Base-by-base conservation (phyloP, 2,329 filamentous ascomycete genomes). In the Colletotrichum somersetense region DNA sequence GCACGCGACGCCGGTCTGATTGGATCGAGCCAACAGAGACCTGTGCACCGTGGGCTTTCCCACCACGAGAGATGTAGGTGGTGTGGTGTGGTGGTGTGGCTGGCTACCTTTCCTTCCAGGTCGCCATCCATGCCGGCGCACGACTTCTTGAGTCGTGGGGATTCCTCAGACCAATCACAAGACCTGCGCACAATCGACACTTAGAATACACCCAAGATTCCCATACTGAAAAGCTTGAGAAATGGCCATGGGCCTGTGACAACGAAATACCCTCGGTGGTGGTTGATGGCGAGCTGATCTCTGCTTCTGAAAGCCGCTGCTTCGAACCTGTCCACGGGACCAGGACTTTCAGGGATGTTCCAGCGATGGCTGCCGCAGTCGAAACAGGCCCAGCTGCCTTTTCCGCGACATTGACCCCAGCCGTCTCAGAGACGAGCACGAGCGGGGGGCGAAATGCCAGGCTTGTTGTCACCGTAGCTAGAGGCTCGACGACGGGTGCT, bases 81-180 rank as follows among this genome's bases (percentile, higher is more conserved):
- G 30, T 66, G 69, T 72, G 52, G 69, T 55, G 61, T 55, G 59
- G 70, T 65, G 53, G n/a, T n/a, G n/a, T n/a, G n/a, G n/a, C n/a
- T 72, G 66, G 66, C 70, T 72, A 65, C 59, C 40, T 62, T 61
- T 61, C 55, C 5, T 46, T 30, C 52, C 26, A 33, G 44, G 42
- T 35, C 55, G 61, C 61, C 33, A 70, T 56, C 55, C 70, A 70
- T 70, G 70, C 55, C n/a, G 61, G 23, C 56, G 70, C 33, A 72
- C 59, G 40, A 46, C 66, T 50, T 72, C 66, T 65, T 62, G 66
- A 72, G 55, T 72, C 70, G 66, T 56, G 66, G 35, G 42, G 33
- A 35, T 23, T 38, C 8, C 66, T 44, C 16, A 59, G 61, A 33
- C 70, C 66, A 72, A 70, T 72, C 70, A 72, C 59, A 48, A 61